Percentiles rank a stretch among this genome's conserved stretches.
Evolutionary conservation across 2,329 filamentous ascomycete genomes (phyloP).

Genomic region (Aspergillus sp.): DNA sequence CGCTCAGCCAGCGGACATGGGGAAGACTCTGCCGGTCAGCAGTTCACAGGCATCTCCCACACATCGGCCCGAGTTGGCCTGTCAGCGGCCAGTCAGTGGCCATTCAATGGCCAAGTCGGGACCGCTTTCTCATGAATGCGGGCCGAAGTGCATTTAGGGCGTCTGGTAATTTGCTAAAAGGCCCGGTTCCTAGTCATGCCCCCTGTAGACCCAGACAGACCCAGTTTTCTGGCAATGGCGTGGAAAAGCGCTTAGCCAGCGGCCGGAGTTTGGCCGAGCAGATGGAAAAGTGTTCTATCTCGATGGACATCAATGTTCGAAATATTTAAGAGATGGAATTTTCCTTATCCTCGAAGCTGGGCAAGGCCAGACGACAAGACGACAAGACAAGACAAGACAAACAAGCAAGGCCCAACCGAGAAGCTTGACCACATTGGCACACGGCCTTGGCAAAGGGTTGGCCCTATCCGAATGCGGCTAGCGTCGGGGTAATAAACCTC

Average conservation of each 20-base stretch:
- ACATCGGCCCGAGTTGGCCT: conserved; percentile 1
- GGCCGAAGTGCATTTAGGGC: not conserved
- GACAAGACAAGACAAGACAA: not conserved
- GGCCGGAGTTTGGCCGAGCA: not conserved
- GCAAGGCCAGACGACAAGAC: not conserved
- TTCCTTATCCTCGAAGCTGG: not conserved
- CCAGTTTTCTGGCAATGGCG: no score
- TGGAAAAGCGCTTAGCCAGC: conserved; percentile 6
- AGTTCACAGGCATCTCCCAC: not conserved
- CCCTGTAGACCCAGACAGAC: no score
- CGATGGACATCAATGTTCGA: no score
- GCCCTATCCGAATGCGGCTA: no score
- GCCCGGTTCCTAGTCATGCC: no score
- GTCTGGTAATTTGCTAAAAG: no score
- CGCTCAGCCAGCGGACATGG: conserved; percentile 1
- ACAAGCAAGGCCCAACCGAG: not conserved
- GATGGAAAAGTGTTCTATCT: not conserved
- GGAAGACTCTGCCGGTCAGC: conserved; percentile 15
- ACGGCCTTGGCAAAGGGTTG: no score
- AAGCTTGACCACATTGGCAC: not conserved
- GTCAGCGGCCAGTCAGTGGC: not conserved
- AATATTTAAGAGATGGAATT: not conserved
- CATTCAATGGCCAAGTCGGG: not conserved
- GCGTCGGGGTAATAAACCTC: no score
- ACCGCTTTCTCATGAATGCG: not conserved